phyloP scores from a whole-genome alignment of 2,329 filamentous ascomycete species.

The Emergomyces africanus region DNA sequence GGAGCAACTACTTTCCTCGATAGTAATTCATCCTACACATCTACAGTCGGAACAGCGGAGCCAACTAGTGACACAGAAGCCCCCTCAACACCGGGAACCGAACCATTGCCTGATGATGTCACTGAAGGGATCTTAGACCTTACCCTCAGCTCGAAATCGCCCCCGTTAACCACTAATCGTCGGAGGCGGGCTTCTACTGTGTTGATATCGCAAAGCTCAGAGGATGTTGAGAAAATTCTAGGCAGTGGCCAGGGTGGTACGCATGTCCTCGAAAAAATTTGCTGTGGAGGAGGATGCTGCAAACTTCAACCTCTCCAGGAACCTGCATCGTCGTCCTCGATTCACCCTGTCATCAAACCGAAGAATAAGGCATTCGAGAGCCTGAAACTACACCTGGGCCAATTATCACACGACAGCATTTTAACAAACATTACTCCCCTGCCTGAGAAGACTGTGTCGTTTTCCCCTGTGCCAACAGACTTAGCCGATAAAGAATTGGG shows the following conservation, averaged over 20 bases:
- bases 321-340: constrained; percentile 24
- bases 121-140: constrained; percentile 17
- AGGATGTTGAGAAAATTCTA: constrained; percentile 46
- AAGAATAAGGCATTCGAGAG: constrained; percentile 77
- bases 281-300: constrained; percentile 53
- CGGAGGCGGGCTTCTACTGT: constrained; percentile 34
- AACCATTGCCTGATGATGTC: constrained; percentile 22
- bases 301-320: constrained; percentile 43
- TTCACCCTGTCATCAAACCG: constrained; percentile 45
- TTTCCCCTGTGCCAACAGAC: constrained; percentile 34
- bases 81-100: constrained; percentile 30
- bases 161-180: constrained; percentile 12
- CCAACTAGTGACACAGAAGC: constrained; percentile 20
- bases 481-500: constrained; percentile 21
- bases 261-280: constrained; percentile 49
- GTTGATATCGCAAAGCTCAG: constrained; percentile 44
- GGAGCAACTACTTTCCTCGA: constrained; percentile 18
- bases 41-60: constrained; percentile 20
- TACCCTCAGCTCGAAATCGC: constrained; percentile 8
- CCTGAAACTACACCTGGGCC: constrained; percentile 61
- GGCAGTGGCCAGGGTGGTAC: constrained; percentile 43
- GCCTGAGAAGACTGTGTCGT: constrained; percentile 61
- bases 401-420: constrained; percentile 55
- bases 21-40: constrained; percentile 20
- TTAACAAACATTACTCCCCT: constrained; percentile 60